Evolutionary conservation across 192 early-diverging fungal species (phyloP).

Genomic region (Backusella westeae): DNA sequence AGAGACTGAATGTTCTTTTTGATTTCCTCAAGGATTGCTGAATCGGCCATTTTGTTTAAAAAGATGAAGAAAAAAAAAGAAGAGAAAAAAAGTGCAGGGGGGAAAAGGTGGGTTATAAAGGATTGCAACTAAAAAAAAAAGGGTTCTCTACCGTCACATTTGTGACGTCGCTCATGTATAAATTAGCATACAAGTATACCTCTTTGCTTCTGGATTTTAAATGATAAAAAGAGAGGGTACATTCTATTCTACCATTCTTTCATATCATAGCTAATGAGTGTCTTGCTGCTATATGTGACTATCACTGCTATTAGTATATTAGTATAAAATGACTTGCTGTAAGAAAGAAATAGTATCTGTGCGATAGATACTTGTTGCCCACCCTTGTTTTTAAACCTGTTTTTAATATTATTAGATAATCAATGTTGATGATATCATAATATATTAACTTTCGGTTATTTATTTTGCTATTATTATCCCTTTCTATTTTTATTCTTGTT

Average conservation of each 20-base stretch:
- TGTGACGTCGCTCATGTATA: background rate
- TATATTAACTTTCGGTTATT: no score
- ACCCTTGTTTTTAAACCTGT: background rate
- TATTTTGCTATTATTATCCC: no score
- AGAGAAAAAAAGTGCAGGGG: background rate
- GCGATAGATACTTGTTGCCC: background rate
- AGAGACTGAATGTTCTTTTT: conserved; percentile 41
- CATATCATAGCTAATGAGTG: no score
- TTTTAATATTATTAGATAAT: background rate
- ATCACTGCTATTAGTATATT: no score
- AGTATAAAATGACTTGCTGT: no score
- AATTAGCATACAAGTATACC: background rate
- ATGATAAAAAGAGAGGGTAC: background rate
- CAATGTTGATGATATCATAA: background rate
- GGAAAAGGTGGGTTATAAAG: background rate
- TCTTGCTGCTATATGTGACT: no score
- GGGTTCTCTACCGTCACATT: background rate
- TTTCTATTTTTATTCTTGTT: no score
- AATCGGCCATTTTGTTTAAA: conserved; percentile 30
- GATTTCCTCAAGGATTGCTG: conserved; percentile 42
- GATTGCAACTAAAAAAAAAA: background rate
- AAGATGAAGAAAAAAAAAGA: background rate
- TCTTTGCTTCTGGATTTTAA: background rate
- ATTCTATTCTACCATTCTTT: background rate
- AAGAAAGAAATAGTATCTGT: background rate